Evolutionary conservation across 1,284 basidiomycete genomes (phyloP).

Genomic region (Ustilago xerochloae): DNA sequence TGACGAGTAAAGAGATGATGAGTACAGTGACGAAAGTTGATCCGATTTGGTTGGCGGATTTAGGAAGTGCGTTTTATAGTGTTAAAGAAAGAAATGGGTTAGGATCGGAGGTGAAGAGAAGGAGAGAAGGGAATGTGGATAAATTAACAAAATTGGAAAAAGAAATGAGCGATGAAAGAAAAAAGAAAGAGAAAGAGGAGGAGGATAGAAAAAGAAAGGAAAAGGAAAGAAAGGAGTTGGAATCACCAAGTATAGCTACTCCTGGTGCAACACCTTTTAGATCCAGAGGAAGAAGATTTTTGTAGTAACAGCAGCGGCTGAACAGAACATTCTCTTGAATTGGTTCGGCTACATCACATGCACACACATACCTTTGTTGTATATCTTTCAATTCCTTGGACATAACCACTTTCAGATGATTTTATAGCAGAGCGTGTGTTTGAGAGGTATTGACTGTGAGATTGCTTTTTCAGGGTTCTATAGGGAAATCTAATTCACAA

Average conservation of each 20-base stretch:
- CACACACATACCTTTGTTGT: too few relatives aligned
- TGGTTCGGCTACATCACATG: background rate
- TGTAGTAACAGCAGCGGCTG: too few relatives aligned
- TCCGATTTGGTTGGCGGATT: constrained; percentile 67
- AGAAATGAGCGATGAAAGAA: constrained; percentile 61
- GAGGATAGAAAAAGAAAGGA: constrained; percentile 14
- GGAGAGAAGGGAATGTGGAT: constrained; percentile 82
- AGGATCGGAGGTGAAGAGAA: constrained; percentile 74
- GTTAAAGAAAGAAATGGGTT: constrained; percentile 83
- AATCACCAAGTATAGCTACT: constrained; percentile 33
- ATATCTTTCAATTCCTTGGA: too few relatives aligned
- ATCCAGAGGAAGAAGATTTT: constrained; percentile 9
- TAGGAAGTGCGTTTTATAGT: constrained; percentile 88
- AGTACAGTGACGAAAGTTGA: constrained; percentile 67
- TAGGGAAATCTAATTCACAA: constrained; percentile 32
- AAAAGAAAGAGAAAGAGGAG: constrained; percentile 17
- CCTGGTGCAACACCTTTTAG: constrained; percentile 40
- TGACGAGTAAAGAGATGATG: constrained; percentile 60
- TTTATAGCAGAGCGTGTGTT: background rate
- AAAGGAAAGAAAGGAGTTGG: constrained; percentile 11
- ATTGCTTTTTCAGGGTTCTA: too few relatives aligned
- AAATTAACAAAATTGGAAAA: constrained; percentile 84
- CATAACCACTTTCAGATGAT: too few relatives aligned
- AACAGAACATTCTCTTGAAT: too few relatives aligned
- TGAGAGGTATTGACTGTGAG: background rate